A percentile compares a stretch with the other conserved stretches of the same genome.
Conservation (phyloP, 164 flowering plant species). For the Warburgia ugandensis region DNA sequence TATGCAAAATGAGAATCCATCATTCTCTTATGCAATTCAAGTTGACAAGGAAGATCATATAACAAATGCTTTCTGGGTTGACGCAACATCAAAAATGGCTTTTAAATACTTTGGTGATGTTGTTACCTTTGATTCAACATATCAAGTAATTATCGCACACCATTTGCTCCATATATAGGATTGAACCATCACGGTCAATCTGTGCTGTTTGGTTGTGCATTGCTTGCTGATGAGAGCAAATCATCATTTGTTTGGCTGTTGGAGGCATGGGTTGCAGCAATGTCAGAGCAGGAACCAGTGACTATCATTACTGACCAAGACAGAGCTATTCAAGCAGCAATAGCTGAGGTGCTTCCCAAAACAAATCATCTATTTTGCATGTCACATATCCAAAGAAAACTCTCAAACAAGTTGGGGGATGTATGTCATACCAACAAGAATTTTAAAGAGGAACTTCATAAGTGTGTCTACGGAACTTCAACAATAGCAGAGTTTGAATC, state of each 20-base stretch:
- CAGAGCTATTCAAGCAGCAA: slow-evolving; percentile 36
- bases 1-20: slow-evolving; percentile 12
- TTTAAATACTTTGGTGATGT: slow-evolving; percentile 5
- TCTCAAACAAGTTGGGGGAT: slow-evolving; percentile 54
- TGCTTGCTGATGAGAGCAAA: slow-evolving; percentile 47
- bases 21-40: slow-evolving; percentile 11
- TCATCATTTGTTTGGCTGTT: slow-evolving; percentile 61
- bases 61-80: slow-evolving; percentile 6
- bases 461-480: slow-evolving; percentile 25
- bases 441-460: slow-evolving; percentile 60
- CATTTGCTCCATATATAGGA: slow-evolving; percentile 21
- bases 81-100: slow-evolving; percentile 5
- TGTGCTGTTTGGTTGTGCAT: slow-evolving; percentile 59
- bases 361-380: slow-evolving; percentile 43
- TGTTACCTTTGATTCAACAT: slow-evolving; percentile 4
- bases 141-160: slow-evolving; percentile 2
- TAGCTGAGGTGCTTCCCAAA: slow-evolving; percentile 55
- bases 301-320: slow-evolving; percentile 57
- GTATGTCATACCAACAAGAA: slow-evolving; percentile 40
- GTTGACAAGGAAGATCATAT: slow-evolving; percentile 4
- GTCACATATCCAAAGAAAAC: slow-evolving; percentile 47
- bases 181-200: slow-evolving; percentile 64
- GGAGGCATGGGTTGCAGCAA: slow-evolving; percentile 48
- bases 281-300: slow-evolving; percentile 37
- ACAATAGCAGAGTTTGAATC: slow-evolving; percentile 37